Evolutionary conservation across 345 rosid species (phyloP).

Genomic region (Alliaria petiolata): DNA sequence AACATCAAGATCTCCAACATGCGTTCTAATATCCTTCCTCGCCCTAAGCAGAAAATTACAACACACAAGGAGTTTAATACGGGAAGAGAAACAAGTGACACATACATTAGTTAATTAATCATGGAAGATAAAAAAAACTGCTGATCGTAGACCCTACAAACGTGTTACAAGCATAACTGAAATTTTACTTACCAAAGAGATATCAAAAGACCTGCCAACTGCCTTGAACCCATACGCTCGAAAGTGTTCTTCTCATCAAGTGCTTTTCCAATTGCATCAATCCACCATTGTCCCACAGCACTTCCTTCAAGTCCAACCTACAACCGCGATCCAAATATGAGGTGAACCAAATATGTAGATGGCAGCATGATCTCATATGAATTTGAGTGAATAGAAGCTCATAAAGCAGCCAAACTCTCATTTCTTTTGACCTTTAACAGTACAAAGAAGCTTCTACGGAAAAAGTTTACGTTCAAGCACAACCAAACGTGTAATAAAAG

Average conservation of each 20-base stretch:
- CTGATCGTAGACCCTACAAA: background rate
- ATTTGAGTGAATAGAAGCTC: too few relatives aligned
- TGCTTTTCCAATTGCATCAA: slow-evolving; percentile 85
- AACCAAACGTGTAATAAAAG: background rate
- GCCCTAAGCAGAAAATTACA: slow-evolving; percentile 55
- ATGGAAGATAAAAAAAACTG: background rate
- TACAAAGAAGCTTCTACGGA: background rate
- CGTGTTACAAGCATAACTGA: background rate
- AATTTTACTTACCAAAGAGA: slow-evolving; percentile 67
- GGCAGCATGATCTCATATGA: too few relatives aligned
- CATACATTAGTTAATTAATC: background rate
- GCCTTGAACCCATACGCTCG: slow-evolving; percentile 98
- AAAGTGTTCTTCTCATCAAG: slow-evolving; percentile 73
- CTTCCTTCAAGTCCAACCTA: slow-evolving; percentile 99
- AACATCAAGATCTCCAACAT: slow-evolving; percentile 95
- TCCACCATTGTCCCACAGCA: slow-evolving; percentile 90
- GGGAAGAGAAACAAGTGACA: background rate
- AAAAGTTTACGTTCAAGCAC: background rate
- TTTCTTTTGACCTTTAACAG: too few relatives aligned
- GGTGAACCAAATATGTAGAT: background rate
- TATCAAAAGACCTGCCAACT: slow-evolving; percentile 85
- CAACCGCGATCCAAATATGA: slow-evolving; percentile 28
- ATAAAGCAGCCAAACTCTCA: too few relatives aligned
- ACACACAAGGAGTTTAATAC: background rate
- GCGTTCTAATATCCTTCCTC: slow-evolving; percentile 74